Evolutionary conservation across 108 stramenopile species (phyloP), one percentile per base, ranked within the genome.

Genomic region (Nitzschia putrida): DNA sequence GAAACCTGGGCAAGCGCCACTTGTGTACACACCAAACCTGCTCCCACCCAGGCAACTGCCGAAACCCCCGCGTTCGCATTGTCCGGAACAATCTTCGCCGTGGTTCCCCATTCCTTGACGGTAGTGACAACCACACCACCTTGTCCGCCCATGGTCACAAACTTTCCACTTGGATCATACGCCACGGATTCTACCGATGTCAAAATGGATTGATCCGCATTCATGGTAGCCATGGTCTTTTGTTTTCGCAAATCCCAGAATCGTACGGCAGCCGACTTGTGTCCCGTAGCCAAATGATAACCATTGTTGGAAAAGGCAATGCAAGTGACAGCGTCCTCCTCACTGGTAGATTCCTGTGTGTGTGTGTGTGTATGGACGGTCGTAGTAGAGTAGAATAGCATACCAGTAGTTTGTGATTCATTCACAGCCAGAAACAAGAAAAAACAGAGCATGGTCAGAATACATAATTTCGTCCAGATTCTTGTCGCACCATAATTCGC

Each of bases 241-340:
- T 88, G 80, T 70, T 96, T 95, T 47, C 92, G 83, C 65, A 97
- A 67, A 65, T 97, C 96, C 94, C 93, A 95, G 39, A 94, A 71
- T 34, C 43, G 54, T 6, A 88, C 83, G 44, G 75, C 85, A 18
- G 80, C 83, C 18, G 14, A 18, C 1, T 59, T 53, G 58, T 69
- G 69, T 7, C 69, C 58, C 16, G 85, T 73, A 1, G 79, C 94
- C 23, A 95, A 57, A 57, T 93, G 88, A 53, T 94, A 94, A 21
- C 96, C 96, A 64, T 94, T 97, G 68, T 94, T 92, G 20, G 88
- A 92, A 68, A 97, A 83, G 61, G 68, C 81, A 34, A 97, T 79
- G 61, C 74, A 60, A 52, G 63, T 60, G 39, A 94, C 65, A 24
- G 76, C 50, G 47, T 76, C 80, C 42, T 73, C 81, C 24, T 79